Base-by-base conservation (phyloP, 1,284 basidiomycete species). In the Rhodotorula sp. region DNA sequence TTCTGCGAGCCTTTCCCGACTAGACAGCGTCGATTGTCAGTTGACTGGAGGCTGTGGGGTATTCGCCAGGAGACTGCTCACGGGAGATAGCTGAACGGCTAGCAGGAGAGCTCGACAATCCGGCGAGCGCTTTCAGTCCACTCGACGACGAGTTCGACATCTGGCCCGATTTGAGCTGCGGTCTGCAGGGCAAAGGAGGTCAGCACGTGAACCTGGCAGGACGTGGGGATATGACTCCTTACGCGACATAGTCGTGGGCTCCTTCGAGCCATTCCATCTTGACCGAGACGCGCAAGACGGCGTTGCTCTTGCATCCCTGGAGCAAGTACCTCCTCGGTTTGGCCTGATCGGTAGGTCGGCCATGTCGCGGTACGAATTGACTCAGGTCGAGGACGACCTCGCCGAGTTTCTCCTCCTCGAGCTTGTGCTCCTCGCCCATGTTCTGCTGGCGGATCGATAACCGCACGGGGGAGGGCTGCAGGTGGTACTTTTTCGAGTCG, bases 51-150 rank as follows among this genome's bases (percentile, higher is more conserved):
- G 15, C 20, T 52, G 3, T 14, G 3, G n/a, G 2, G 52, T 15
- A 54, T 29, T 3, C 2, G 12, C 7, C 6, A 20, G 20, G 23
- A 7, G 29, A 14, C 20, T 51, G 90, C 62, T 87, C 87, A 3
- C 81, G 83, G 23, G 86, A 87, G 14, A 82, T 84, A 0, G 83
- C 87, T 2, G 85, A 72, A 26, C 70, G 70, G 23, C 59, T 67
- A 10, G 48, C 21, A 14, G 65, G 65, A 5, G 68, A 65, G 43
- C 58, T 64, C 20, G n/a, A 49, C 23, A 62, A 26, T 31, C 65
- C 63, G 39, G 16, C 52, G 60, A 65, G 39, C 15, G 47, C 52
- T 23, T 66, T 69, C 7, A 62, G 57, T 1, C 59, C 58, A 12
- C 39, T 43, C 2, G 68, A 46, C 6, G 65, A 59, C n/a, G 6